A percentile compares a stretch with the other conserved stretches of the same genome.
These are phyloP conservation scores for Tylopilus subfusipes DNA, from an alignment of 768 basidiomycete genomes.

Conservation along the genomic window DNA sequence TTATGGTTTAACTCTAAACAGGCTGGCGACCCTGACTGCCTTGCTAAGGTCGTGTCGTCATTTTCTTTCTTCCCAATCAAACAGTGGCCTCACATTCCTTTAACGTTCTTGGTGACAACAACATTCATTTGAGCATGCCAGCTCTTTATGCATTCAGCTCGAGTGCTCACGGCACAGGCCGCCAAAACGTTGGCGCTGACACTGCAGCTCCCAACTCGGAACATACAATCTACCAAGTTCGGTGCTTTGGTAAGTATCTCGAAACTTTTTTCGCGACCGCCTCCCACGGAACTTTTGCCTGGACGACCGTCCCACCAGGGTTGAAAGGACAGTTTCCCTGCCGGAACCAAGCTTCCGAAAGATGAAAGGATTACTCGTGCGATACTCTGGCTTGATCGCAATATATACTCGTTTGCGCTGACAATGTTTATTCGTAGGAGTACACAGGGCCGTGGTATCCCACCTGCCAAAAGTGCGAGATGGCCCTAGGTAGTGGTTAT, in stretches of 20 bases:
- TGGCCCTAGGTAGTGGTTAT: constrained; percentile 35
- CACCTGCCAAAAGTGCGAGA: constrained; percentile 25
- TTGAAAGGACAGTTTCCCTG: neutral
- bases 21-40: constrained; percentile 32
- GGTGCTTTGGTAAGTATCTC: neutral
- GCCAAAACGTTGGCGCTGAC: too few relatives aligned
- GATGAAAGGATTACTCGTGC: neutral
- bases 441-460: constrained; percentile 5
- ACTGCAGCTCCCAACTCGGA: too few relatives aligned
- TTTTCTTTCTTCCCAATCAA: too few relatives aligned
- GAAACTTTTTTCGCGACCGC: neutral
- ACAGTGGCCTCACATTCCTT: too few relatives aligned
- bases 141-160: too few relatives aligned
- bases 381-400: neutral
- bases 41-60: constrained; percentile 21
- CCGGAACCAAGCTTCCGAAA: neutral
- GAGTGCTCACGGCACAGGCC: too few relatives aligned
- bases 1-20: constrained; percentile 34
- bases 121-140: too few relatives aligned
- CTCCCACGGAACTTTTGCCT: neutral
- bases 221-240: too few relatives aligned
- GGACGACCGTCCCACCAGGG: neutral
- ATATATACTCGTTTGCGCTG: neutral
- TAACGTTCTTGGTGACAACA: too few relatives aligned
- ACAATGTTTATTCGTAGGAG: neutral